phyloP scores from a whole-genome alignment of 164 flowering plant species.

The Chimonanthus salicifolius region DNA sequence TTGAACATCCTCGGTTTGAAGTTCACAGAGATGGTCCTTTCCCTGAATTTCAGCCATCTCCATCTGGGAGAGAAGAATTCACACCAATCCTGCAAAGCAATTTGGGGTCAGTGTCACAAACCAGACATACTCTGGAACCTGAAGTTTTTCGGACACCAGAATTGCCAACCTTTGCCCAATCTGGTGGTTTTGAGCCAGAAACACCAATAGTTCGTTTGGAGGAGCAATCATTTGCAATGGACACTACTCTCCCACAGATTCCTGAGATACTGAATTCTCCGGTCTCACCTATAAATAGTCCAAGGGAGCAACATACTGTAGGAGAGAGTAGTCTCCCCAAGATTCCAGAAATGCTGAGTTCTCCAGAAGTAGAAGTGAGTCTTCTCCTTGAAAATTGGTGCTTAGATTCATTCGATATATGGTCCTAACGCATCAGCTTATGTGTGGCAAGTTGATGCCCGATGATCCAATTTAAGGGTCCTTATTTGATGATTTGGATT shows the following conservation, averaged over 20 bases:
- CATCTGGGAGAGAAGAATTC: slow-evolving; percentile 22
- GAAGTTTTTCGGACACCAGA: slow-evolving; percentile 29
- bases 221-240: slow-evolving; percentile 7
- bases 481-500: neutral
- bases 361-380: slow-evolving; percentile 42
- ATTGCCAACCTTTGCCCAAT: slow-evolving; percentile 23
- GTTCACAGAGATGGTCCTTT: slow-evolving; percentile 9
- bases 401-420: neutral
- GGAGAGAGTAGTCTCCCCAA: neutral
- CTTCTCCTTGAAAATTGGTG: neutral
- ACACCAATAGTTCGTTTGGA: slow-evolving; percentile 23
- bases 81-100: slow-evolving; percentile 24
- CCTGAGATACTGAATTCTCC: slow-evolving; percentile 42
- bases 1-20: slow-evolving; percentile 37
- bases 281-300: neutral
- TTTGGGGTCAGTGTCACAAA: slow-evolving; percentile 20
- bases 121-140: slow-evolving; percentile 22
- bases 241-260: slow-evolving; percentile 38
- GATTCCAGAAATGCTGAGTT: neutral
- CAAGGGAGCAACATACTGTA: neutral
- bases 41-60: slow-evolving; percentile 26
- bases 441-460: neutral
- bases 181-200: slow-evolving; percentile 28
- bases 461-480: neutral
- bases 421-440: neutral